Conservation (phyloP, 176 grass and related monocot species). For the Aegilops umbellulata region DNA sequence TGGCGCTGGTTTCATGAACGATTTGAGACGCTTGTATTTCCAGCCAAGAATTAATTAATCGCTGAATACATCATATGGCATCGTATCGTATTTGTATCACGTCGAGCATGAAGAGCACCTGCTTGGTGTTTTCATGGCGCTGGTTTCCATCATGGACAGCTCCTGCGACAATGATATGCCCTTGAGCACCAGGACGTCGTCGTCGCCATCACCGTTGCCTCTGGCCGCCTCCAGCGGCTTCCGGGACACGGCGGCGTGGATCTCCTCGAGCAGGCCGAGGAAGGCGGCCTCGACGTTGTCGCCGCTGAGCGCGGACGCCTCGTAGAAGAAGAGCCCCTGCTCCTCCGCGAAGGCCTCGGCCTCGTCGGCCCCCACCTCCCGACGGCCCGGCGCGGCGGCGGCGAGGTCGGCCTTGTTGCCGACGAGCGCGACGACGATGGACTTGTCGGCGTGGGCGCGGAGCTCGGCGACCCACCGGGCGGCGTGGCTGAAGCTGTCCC, state of each 20-base stretch:
- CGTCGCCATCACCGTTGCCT: background rate
- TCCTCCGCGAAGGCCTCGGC: slow-evolving; percentile 70
- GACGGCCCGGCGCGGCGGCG: background rate
- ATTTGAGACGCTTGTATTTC: background rate
- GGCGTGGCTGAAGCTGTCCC: slow-evolving; percentile 47
- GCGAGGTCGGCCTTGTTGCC: slow-evolving; percentile 87
- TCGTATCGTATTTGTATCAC: background rate
- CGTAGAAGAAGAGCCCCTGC: slow-evolving; percentile 88
- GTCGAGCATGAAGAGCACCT: slow-evolving; percentile 57
- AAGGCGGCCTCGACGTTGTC: slow-evolving; percentile 77
- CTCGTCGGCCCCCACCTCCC: slow-evolving; percentile 39
- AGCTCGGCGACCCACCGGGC: slow-evolving; percentile 76
- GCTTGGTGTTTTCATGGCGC: slow-evolving; percentile 51
- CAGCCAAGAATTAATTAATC: background rate
- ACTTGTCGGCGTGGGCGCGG: slow-evolving; percentile 70
- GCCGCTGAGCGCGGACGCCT: slow-evolving; percentile 78
- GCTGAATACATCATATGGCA: too few relatives aligned
- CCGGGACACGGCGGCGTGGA: slow-evolving; percentile 57
- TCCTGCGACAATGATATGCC: slow-evolving; percentile 50
- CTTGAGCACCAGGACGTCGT: slow-evolving; percentile 45
- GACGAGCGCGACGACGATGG: slow-evolving; percentile 74
- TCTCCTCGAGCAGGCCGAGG: slow-evolving; percentile 57
- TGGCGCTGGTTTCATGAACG: too few relatives aligned
- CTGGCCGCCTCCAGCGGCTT: slow-evolving; percentile 36
- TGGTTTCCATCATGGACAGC: slow-evolving; percentile 75